Evolutionary conservation across 306 rosid species (phyloP).

Genomic region (Abrus precatorius): DNA sequence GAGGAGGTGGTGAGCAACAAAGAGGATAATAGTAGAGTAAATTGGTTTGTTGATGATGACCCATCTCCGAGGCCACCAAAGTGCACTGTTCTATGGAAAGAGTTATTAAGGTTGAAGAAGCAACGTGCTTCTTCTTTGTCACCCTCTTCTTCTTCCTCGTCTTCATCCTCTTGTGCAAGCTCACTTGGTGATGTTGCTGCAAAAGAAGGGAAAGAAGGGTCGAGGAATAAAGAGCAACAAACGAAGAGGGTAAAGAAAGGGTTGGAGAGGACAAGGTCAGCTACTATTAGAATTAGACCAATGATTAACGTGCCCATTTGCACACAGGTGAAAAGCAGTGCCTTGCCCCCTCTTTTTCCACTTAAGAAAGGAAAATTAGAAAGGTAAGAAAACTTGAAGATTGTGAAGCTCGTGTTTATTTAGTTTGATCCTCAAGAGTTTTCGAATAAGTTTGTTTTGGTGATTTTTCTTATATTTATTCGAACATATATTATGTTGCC

Average conservation of each 20-base stretch:
- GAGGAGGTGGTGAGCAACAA: slow-evolving; percentile 54
- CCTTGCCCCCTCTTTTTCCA: slow-evolving; percentile 93
- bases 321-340: slow-evolving; percentile 79
- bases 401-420: slow-evolving; percentile 35
- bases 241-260: slow-evolving; percentile 87
- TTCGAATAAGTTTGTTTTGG: slow-evolving; percentile 58
- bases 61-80: slow-evolving; percentile 99
- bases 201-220: slow-evolving; percentile 66
- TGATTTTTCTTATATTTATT: slow-evolving; percentile 45
- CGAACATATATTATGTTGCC: slow-evolving; percentile 47
- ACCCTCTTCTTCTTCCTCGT: slow-evolving; percentile 92
- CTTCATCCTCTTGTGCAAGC: slow-evolving; percentile 81
- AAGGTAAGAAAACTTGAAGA: slow-evolving; percentile 56
- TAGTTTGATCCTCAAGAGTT: slow-evolving; percentile 50
- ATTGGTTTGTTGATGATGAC: slow-evolving; percentile 96
- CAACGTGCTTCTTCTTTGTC: slow-evolving; percentile 83
- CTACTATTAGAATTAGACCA: slow-evolving; percentile 88
- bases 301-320: slow-evolving; percentile 96
- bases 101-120: slow-evolving; percentile 93
- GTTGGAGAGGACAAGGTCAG: slow-evolving; percentile 92
- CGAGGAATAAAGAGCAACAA: slow-evolving; percentile 63
- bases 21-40: slow-evolving; percentile 68
- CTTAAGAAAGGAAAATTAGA: slow-evolving; percentile 84
- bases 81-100: slow-evolving; percentile 98
- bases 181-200: slow-evolving; percentile 75